Base-by-base conservation (phyloP, 495 filamentous ascomycete species). In the Penicillium bialowiezense region DNA sequence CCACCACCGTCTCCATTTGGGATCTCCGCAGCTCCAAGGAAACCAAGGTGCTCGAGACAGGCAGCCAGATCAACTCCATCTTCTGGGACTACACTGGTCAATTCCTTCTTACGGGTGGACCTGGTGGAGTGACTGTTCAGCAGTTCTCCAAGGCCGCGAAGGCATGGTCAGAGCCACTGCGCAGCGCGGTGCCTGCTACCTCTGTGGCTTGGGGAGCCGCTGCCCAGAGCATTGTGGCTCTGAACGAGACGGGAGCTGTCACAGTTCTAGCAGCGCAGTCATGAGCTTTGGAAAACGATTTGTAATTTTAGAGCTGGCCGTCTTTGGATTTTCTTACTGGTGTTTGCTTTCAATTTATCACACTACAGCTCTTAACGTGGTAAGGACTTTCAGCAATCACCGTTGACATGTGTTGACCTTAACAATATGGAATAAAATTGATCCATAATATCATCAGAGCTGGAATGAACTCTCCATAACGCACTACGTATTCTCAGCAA, bases 81-180 rank as follows among this genome's bases (percentile, higher is more conserved):
- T 73, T 77, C 40, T 98, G 90, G 90, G 93, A 98, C 59, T 96
- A 95, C 73, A 93, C 88, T 15, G 93, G 91, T 18, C 93, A 97
- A 65, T 98, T 87, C 69, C 77, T 97, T 14, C 85, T 91, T 14
- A 85, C 87, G 15, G 88, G 80, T 13, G 95, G 95, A 1, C 80
- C 87, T 1, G 82, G 84, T 36, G 90, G 90, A 6, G 71, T 96
- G 38, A 87, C 86, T 23, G 89, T 98, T 44, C 89, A 92, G 62
- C 85, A 91, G 54, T 98, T 93, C 65, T 73, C 76, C 32, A 97
- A 97, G 74, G 65, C 77, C 13, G 72, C 80, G 24, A 98, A 96
- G 75, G 74, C 76, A 20, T 98, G 95, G 95, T 86, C 87, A 12
- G 91, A 97, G 75, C 85, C 88, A 3, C 70, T 97, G 33, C 78